Evolutionary conservation across 2,329 filamentous ascomycete species (phyloP), one percentile per base, ranked within the genome.

Genomic region (Teratosphaeria gauchensis): DNA sequence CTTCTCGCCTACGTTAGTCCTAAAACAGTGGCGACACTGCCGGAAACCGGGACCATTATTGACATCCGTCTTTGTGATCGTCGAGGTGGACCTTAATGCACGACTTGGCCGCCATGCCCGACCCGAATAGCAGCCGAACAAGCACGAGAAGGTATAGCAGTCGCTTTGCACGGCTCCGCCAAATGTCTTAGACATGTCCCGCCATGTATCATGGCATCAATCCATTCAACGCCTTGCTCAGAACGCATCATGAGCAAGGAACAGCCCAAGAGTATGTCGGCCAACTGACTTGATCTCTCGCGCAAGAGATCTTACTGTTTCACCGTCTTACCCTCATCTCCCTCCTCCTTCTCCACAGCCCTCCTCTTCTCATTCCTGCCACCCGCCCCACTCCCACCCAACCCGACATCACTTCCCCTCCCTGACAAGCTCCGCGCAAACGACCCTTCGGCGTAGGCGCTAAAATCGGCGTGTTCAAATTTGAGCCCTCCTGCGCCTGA

Each of bases 251-350:
- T n/a, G 21, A 30, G 6, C 51, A 14, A 28, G n/a, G n/a, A n/a
- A n/a, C n/a, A 35, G 12, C n/a, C 32, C 12, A 6, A 6, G 12
- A 35, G 12, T 48, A 14, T 19, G 8, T 21, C 32, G 21, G n/a
- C n/a, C n/a, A 24, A 35, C 30, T 11, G 30, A 21, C 46, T 74
- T 70, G 77, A 55, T 79, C 77, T 56, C 77, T 67, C 21, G 74
- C 75, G 63, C 79, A 80, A n/a, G 74, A 76, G 55, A 80, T 79
- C 69, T 80, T 80, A 32, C 75, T 72, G 70, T 70, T 80, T 80
- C 42, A 66, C 66, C 2, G 72, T 68, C 65, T 78, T 78, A 28
- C 68, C 68, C 48, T 78, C 75, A 1, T 75, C 72, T 32, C 79
- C 77, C 42, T 48, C 42, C 42, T 48, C 77, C 56, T 76, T 75